These are phyloP conservation scores for Mrakia frigida DNA, from an alignment of 768 basidiomycete genomes.

Conservation along the genomic window DNA sequence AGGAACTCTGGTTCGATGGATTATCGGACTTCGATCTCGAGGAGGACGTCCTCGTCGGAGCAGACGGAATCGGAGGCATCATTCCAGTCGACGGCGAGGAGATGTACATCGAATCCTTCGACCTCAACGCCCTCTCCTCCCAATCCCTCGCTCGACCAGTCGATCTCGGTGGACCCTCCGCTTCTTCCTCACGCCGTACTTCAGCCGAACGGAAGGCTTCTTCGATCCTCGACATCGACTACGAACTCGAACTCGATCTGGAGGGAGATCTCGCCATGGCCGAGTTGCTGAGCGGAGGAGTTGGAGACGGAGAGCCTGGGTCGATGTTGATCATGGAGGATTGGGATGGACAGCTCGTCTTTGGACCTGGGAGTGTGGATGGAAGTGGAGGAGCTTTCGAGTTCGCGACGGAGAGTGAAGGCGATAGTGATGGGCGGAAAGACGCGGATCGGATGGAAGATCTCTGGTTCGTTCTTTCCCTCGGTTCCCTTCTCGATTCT, in stretches of 20 bases:
- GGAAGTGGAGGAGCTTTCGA: conserved; percentile 20
- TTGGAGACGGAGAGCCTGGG: background rate
- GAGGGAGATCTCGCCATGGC: conserved; percentile 1
- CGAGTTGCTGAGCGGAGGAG: conserved; percentile 11
- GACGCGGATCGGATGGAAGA: conserved; percentile 30
- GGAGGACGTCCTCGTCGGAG: conserved; percentile 19
- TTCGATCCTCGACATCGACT: conserved; percentile 1
- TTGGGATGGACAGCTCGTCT: conserved; percentile 30
- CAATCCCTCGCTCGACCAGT: background rate
- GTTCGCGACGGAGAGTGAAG: conserved; percentile 32
- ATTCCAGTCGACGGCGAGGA: conserved; percentile 2
- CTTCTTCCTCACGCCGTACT: conserved; percentile 3
- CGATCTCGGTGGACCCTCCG: background rate
- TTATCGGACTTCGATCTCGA: conserved; percentile 16
- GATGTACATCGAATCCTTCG: conserved; percentile 5
- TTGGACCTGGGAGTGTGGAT: conserved; percentile 15
- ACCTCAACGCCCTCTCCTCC: background rate
- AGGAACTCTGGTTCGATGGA: conserved; percentile 30
- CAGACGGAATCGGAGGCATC: background rate
- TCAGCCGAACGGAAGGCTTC: background rate
- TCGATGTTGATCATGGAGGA: conserved; percentile 31
- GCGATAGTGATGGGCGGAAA: conserved; percentile 29
- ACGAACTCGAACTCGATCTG: conserved; percentile 1
- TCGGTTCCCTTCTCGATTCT: background rate
- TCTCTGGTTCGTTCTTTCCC: conserved; percentile 21